Base-by-base conservation (phyloP, 331 rosid genomes). In the Spiraea crenata region DNA sequence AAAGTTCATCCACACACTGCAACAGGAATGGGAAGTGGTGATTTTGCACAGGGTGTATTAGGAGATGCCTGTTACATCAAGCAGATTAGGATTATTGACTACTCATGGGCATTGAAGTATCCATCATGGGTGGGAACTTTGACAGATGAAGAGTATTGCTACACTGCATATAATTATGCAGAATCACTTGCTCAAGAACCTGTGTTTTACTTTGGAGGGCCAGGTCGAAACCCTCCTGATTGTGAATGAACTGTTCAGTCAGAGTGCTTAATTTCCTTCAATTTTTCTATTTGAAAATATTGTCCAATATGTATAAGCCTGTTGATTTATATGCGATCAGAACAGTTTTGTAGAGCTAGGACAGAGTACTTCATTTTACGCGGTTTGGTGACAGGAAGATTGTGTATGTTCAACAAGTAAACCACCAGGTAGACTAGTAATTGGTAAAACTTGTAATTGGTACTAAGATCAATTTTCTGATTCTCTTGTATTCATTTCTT, bases 21-120 rank as follows among this genome's bases (percentile, higher is more conserved):
- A 50, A 92, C 96, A 7, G 78, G 3, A 4, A 87, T 89, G 96
- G 92, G 92, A 4, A 92, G 86, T 62, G 93, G 96, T 15, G 41
- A 68, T 2, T 65, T 37, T 25, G 82, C 97, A 6, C 6, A 6
- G 44, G 57, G 42, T 10, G 16, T 42, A 3, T 16, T 2, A 4
- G 84, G 82, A 15, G 1, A 5, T 0, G 87, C 90, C 2, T 78
- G 86, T 57, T 87, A 25, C 67, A 42, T 89, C 20, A 19, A 62
- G 1, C 48, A 51, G 1, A 25, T 81, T 3, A 71, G 83, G 65
- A 86, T 87, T 46, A 35, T 55, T 49, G 92, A 92, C 58, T 68
- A 81, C 57, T 85, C 90, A 0, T 49, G 7, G 19, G 1, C 42
- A 7, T 47, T 84, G 5, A 87, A 76, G 83, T 81, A 89, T 42